phyloP scores from a whole-genome alignment of 371 early-diverging fungal genomes.

The Phascolomyces articulosus region DNA sequence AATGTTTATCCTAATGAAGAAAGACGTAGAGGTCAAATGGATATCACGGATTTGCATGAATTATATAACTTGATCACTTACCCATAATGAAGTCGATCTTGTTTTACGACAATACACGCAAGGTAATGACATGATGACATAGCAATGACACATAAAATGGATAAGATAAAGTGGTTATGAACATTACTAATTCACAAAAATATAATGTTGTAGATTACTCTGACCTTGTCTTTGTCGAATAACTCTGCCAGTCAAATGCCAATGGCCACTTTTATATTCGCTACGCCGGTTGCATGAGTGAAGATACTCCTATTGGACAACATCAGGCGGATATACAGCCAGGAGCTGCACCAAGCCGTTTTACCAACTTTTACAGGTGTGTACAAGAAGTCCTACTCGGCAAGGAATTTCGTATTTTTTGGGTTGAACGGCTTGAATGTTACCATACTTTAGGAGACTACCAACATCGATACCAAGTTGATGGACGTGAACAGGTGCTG shows the following conservation, averaged over 20 bases:
- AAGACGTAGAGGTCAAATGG: no score
- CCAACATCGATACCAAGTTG: neutral
- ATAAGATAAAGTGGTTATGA: no score
- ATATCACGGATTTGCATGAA: no score
- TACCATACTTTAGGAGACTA: neutral
- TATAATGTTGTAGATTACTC: neutral
- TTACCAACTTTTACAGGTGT: neutral
- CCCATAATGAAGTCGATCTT: no score
- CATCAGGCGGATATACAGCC: neutral
- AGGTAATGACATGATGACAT: no score
- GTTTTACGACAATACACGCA: no score
- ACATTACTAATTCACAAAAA: no score
- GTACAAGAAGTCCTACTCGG: neutral
- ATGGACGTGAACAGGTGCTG: neutral
- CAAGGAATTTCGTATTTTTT: neutral
- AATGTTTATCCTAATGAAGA: no score
- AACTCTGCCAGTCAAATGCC: no score
- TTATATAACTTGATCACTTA: no score
- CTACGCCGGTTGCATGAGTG: neutral
- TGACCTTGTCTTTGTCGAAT: neutral
- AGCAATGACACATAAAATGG: no score
- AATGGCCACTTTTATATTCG: neutral
- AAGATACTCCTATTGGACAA: neutral
- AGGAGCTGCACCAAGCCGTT: neutral
- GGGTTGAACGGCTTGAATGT: no score